Conservation (phyloP, 75 land plant genomes). For the Selaginella moellendorffii region DNA sequence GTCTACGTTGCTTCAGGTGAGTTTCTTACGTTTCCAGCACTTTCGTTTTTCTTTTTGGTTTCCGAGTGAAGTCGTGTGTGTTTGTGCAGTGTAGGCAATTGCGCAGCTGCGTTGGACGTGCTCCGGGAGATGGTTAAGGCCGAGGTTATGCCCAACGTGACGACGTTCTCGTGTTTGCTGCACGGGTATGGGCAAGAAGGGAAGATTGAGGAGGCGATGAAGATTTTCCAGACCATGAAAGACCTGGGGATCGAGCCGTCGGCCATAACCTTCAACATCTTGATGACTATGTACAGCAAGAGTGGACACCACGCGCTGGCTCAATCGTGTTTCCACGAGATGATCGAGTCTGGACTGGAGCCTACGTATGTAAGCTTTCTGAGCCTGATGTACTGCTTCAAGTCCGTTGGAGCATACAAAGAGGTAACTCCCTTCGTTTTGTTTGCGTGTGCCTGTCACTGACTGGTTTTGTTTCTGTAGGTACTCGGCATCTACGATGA, state of each 20-base stretch:
- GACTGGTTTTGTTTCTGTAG: slow-evolving; percentile 11
- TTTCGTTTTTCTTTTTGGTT: neutral
- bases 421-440: neutral
- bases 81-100: neutral
- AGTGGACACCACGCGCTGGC: neutral
- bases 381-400: neutral
- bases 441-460: neutral
- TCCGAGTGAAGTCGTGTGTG: neutral
- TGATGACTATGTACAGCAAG: neutral
- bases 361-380: neutral
- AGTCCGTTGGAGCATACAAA: neutral
- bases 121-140: neutral
- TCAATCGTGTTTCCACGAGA: neutral
- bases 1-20: neutral
- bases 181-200: neutral
- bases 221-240: neutral
- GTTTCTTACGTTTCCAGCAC: neutral
- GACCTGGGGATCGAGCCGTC: neutral
- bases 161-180: neutral
- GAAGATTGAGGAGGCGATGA: neutral
- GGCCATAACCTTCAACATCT: neutral
- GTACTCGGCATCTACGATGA: slow-evolving; percentile 17
- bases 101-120: neutral
- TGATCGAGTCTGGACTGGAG: neutral
- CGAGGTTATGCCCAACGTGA: neutral